Evolutionary conservation across 2,329 filamentous ascomycete genomes (phyloP), one percentile per base, ranked within the genome.

Genomic region (Cryphonectria parasitica): DNA sequence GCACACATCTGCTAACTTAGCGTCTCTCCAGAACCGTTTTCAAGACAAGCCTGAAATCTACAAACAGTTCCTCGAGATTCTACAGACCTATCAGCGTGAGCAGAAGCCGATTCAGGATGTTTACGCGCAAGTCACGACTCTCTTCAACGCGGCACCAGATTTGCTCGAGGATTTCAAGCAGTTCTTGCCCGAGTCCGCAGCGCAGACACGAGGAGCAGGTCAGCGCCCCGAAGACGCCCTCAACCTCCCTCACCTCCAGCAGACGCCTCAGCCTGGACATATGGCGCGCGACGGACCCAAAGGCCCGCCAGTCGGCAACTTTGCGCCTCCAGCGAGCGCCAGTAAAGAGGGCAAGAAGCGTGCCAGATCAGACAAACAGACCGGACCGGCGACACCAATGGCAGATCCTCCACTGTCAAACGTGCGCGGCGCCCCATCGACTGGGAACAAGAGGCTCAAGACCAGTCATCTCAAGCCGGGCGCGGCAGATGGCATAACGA

Each of bases 71-170:
- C 87, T 99, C 41, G 96, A 99, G 80, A 99, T 99, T 64, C 84
- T 99, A 62, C 96, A 99, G 81, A 99, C 96, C 2, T 99, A 99
- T 77, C 96, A 99, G 81, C 90, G 96, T 70, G 96, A 99, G 80
- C 97, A 96, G 67, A 98, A 98, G 79, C 97, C 96, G 0, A 99
- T 99, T 52, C 95, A 98, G 79, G 96, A 99, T 80, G 96, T 99
- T 3, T 99, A 99, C 80, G 92, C 93, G 1, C 96, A 99, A 80
- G 96, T 99, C 34, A 99, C 97, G 0, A 92, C 92, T 43, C 85
- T 99, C 0, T 99, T 99, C 83, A 94, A 94, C 78, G 92, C 92
- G 6, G 96, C 97, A 0, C 95, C 95, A 5, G 96, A 99, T 81
- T 88, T 99, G 17, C 85, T 99, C 2, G 96, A 99, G 80, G 96